phyloP scores from a whole-genome alignment of 1,139 yeast genomes.

The Insectozyma bohioensis region DNA sequence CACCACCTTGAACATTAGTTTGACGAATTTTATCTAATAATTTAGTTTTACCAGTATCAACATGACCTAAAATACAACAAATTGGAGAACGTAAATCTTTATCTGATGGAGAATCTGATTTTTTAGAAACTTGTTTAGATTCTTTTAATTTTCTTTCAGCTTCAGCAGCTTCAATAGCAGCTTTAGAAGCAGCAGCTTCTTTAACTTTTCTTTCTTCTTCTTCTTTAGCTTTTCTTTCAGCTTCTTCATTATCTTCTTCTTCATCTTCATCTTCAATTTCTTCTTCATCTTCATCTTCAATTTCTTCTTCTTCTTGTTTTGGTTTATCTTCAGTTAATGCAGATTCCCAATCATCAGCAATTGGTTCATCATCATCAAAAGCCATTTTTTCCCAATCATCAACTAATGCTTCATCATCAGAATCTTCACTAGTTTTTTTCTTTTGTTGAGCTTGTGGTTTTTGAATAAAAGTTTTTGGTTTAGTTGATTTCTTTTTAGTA shows the following conservation, averaged over 20 bases:
- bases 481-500: constrained; percentile 65
- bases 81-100: constrained; percentile 91
- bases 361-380: constrained; percentile 49
- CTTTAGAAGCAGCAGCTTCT: constrained; percentile 15
- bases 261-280: constrained; percentile 20
- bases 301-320: constrained; percentile 20
- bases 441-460: constrained; percentile 20
- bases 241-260: constrained; percentile 16
- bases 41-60: constrained; percentile 98
- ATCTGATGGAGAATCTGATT: constrained; percentile 22
- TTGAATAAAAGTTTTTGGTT: constrained; percentile 37
- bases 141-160: constrained; percentile 5
- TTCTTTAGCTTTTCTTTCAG: constrained; percentile 3
- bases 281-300: constrained; percentile 21
- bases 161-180: constrained; percentile 9
- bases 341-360: constrained; percentile 49
- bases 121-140: constrained; percentile 11
- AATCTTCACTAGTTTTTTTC: constrained; percentile 23
- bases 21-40: constrained; percentile 95
- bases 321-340: constrained; percentile 22
- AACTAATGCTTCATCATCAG: constrained; percentile 52
- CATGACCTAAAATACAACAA: constrained; percentile 98
- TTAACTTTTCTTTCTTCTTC: constrained; percentile 5
- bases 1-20: constrained; percentile 99
- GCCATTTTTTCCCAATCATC: constrained; percentile 72